Evolutionary conservation across 2,329 filamentous ascomycete species (phyloP), one percentile per base, ranked within the genome.

Genomic region (Colletotrichum scovillei): DNA sequence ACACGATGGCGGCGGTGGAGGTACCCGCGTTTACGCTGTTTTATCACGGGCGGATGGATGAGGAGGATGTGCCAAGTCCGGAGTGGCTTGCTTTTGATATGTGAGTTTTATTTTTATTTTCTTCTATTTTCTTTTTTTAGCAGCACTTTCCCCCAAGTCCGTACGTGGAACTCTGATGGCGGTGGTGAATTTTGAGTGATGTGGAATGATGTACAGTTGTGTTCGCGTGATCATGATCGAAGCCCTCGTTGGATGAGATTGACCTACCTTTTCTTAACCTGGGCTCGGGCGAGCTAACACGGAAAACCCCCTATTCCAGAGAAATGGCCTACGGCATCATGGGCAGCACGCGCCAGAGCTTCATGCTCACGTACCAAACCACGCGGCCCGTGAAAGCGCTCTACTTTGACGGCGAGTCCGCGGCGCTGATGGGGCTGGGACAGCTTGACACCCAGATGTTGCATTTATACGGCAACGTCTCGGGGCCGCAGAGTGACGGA

Each of bases 311-410:
- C 26, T 26, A 26, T 58, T 6, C 19, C 56, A 83, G 81, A 53
- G 86, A 86, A 69, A 88, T 88, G 87, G 82, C 86, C n/a, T 88
- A 88, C 75, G 85, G 84, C 5, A 88, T 89, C 74, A 88, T 87
- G 83, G 86, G 87, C 24, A 79, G 79, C 0, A 79, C 80, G 28
- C 80, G 82, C 42, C 78, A 84, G 63, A 85, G 84, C 9, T 83
- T 84, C 71, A 80, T 88, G 79, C 80, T 88, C 49, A 87, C 85
- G 1, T 89, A 87, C 76, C 83, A 87, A 75, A 86, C 85, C 1
- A 85, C 81, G 22, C 82, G 82, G 5, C 78, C 81, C 11, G 78
- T 85, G 9, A 82, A 81, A 68, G 83, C 83, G 35, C 78, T 88
- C 5, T 88, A 88, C 75, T 87, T 89, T 69, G 87, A 89, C 77